phyloP scores from a whole-genome alignment of 2,329 filamentous ascomycete genomes.

The Pestalotiopsis sp. region DNA sequence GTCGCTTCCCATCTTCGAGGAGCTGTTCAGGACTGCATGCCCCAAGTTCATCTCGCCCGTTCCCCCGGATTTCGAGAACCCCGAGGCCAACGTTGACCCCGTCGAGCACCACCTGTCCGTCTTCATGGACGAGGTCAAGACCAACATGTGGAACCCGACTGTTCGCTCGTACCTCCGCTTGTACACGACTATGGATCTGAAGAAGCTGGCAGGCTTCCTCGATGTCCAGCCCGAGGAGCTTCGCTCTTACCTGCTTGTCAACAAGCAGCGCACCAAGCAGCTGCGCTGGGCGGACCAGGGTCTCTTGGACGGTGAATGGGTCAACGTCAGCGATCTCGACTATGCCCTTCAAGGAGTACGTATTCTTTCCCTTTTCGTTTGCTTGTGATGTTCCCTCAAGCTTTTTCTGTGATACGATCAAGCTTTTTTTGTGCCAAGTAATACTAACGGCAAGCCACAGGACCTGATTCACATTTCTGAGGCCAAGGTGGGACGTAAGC shows the following conservation, averaged over 20 bases:
- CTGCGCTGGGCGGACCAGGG: slow-evolving; percentile 91
- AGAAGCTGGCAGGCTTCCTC: slow-evolving; percentile 96
- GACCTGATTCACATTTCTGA: slow-evolving; percentile 99
- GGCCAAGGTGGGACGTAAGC: slow-evolving; percentile 94
- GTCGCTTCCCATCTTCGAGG: slow-evolving; percentile 94
- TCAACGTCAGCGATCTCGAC: slow-evolving; percentile 93
- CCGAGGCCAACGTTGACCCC: slow-evolving; percentile 92
- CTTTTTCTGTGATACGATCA: slow-evolving; percentile 23
- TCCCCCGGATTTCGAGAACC: slow-evolving; percentile 96
- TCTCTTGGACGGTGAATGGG: slow-evolving; percentile 86
- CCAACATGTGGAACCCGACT: slow-evolving; percentile 96
- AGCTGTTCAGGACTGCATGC: slow-evolving; percentile 96
- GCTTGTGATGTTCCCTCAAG: slow-evolving; percentile 12
- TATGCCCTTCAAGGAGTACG: slow-evolving; percentile 93
- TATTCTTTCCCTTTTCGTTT: slow-evolving; percentile 30
- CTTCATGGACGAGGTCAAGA: slow-evolving; percentile 99
- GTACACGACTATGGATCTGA: slow-evolving; percentile 99
- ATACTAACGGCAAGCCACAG: slow-evolving; percentile 44
- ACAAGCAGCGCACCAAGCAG: slow-evolving; percentile 98
- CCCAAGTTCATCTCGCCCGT: slow-evolving; percentile 99
- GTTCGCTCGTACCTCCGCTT: slow-evolving; percentile 98
- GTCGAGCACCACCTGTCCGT: slow-evolving; percentile 95
- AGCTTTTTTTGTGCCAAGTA: slow-evolving; percentile 24
- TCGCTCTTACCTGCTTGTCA: slow-evolving; percentile 90
- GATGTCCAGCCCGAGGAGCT: slow-evolving; percentile 97